These are phyloP conservation scores for Trifolium dubium DNA, from an alignment of 306 rosid species.

Conservation along the genomic window DNA sequence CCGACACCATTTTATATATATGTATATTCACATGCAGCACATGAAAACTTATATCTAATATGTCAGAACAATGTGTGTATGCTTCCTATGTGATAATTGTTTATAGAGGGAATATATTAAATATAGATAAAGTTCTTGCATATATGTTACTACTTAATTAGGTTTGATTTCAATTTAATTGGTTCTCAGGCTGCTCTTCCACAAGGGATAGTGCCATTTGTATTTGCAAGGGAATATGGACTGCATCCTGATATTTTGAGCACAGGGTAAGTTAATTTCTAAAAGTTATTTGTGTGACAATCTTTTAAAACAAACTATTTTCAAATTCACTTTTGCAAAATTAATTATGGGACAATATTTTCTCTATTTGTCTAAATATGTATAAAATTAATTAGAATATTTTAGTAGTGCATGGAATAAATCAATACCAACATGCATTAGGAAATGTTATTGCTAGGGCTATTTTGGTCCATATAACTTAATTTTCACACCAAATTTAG, in stretches of 20 bases:
- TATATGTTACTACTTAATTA: background rate
- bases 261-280: conserved; percentile 64
- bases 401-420: no score
- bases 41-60: conserved; percentile 17
- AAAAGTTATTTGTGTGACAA: background rate
- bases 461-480: no score
- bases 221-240: conserved; percentile 90
- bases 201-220: conserved; percentile 95
- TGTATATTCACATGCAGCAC: conserved; percentile 33
- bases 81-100: conserved; percentile 1
- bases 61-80: background rate
- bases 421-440: no score
- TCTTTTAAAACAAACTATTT: background rate
- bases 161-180: background rate
- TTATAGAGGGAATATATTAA: conserved; percentile 1
- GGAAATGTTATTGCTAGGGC: no score
- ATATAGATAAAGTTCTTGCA: background rate
- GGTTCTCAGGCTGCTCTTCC: conserved; percentile 89
- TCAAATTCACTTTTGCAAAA: background rate
- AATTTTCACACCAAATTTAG: no score
- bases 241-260: conserved; percentile 94
- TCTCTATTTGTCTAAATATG: background rate
- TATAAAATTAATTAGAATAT: no score
- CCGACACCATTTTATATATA: background rate
- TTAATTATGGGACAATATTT: background rate